These are phyloP conservation scores for Agrocybe pediades DNA, from an alignment of 768 basidiomycete species.

Conservation along the genomic window DNA sequence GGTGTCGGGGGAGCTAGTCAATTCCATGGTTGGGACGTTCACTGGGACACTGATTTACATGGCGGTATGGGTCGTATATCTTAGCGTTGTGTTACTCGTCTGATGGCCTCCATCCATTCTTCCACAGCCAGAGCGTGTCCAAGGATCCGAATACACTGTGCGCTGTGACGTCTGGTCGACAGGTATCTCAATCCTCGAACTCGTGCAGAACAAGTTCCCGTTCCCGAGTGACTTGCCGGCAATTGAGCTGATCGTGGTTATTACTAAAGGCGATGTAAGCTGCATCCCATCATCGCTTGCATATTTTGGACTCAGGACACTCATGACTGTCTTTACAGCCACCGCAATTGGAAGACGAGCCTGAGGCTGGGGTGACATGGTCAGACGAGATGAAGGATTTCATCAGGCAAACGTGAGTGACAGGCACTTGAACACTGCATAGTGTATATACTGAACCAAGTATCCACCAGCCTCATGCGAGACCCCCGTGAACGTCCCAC, in stretches of 20 bases:
- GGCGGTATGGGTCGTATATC: slow-evolving; percentile 69
- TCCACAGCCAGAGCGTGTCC: slow-evolving; percentile 86
- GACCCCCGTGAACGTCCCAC: slow-evolving; percentile 69
- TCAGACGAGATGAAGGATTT: slow-evolving; percentile 93
- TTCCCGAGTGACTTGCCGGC: slow-evolving; percentile 88
- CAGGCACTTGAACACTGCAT: not conserved
- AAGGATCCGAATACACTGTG: slow-evolving; percentile 87
- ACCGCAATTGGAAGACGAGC: slow-evolving; percentile 76
- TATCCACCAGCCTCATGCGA: slow-evolving; percentile 9
- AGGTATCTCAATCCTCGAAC: slow-evolving; percentile 90
- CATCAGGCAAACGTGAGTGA: slow-evolving; percentile 77
- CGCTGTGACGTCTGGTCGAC: slow-evolving; percentile 98
- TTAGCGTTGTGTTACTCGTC: slow-evolving; percentile 1
- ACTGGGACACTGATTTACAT: slow-evolving; percentile 98
- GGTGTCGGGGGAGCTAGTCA: slow-evolving; percentile 94
- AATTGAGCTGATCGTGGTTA: slow-evolving; percentile 89
- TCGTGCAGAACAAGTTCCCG: slow-evolving; percentile 92
- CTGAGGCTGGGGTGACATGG: slow-evolving; percentile 56
- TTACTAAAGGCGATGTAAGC: slow-evolving; percentile 73
- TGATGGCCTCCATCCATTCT: slow-evolving; percentile 2
- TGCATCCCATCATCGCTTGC: not conserved
- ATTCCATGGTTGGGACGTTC: slow-evolving; percentile 89
- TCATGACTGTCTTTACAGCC: slow-evolving; percentile 44
- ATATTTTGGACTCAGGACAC: not conserved
- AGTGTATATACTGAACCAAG: not conserved